phyloP scores from a whole-genome alignment of 345 rosid genomes.

The sweet orange (Citrus sinensis) region DNA sequence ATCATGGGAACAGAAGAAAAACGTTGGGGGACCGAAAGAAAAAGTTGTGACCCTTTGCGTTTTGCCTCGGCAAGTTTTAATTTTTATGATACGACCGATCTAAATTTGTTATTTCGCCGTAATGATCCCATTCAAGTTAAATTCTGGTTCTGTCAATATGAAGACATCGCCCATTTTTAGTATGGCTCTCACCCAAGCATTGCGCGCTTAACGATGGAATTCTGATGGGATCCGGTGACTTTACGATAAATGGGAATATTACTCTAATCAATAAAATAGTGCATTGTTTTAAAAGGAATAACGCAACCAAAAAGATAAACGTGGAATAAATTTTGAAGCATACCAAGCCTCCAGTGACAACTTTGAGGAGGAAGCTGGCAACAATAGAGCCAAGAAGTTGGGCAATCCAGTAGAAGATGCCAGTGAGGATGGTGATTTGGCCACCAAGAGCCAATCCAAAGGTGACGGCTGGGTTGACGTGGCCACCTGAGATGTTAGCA shows the following conservation, averaged over 20 bases:
- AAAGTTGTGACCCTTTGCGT: too few relatives aligned
- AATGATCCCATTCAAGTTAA: too few relatives aligned
- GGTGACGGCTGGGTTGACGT: constrained; percentile 95
- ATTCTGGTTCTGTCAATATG: too few relatives aligned
- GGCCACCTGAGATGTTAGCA: constrained; percentile 95
- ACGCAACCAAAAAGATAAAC: neutral
- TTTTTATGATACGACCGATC: too few relatives aligned
- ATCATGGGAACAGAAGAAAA: neutral
- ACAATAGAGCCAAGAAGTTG: constrained; percentile 88
- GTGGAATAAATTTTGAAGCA: constrained; percentile 1
- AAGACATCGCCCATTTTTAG: too few relatives aligned
- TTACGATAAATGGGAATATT: too few relatives aligned
- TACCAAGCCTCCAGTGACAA: constrained; percentile 88
- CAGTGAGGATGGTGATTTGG: constrained; percentile 82
- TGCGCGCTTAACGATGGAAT: too few relatives aligned
- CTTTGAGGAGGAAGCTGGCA: constrained; percentile 75
- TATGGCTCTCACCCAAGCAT: too few relatives aligned
- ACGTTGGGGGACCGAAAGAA: neutral
- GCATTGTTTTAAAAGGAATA: neutral
- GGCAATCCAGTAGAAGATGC: constrained; percentile 89
- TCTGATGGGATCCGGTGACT: too few relatives aligned
- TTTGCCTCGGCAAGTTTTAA: too few relatives aligned
- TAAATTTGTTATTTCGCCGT: too few relatives aligned
- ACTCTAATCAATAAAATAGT: neutral
- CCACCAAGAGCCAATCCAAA: constrained; percentile 92